A percentile compares a stretch with the other conserved stretches of the same genome.
These are phyloP conservation scores for Phialocephala subalpina DNA, from an alignment of 2,329 filamentous ascomycete genomes.

Conservation along the genomic window DNA sequence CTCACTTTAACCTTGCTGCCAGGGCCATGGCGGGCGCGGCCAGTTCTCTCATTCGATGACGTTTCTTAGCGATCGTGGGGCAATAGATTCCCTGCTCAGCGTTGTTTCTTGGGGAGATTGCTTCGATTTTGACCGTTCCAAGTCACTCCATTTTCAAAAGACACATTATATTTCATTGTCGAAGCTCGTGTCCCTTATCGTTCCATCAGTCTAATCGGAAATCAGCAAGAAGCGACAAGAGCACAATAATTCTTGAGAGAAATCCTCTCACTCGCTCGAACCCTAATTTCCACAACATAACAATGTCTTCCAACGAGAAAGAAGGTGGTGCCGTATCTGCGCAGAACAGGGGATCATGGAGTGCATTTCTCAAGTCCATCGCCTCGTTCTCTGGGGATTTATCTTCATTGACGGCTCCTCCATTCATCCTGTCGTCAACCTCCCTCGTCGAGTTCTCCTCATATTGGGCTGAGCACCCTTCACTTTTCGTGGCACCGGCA, in stretches of 20 bases:
- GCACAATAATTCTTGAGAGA: neutral
- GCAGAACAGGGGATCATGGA: constrained; percentile 44
- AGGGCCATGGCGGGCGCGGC: no score
- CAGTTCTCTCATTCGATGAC: constrained; percentile 12
- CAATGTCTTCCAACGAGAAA: constrained; percentile 41
- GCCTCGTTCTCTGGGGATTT: constrained; percentile 85
- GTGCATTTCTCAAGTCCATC: constrained; percentile 62
- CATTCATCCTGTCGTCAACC: constrained; percentile 82
- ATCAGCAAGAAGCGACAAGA: neutral
- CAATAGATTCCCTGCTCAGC: constrained; percentile 2
- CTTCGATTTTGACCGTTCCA: neutral
- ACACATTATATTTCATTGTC: constrained; percentile 4
- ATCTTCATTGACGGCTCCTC: constrained; percentile 80
- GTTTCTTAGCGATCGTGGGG: constrained; percentile 17
- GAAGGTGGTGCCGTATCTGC: constrained; percentile 42
- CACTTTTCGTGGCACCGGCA: constrained; percentile 82
- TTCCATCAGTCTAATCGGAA: neutral
- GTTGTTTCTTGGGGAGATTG: neutral
- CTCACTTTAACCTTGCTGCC: neutral
- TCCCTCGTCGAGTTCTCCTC: constrained; percentile 83
- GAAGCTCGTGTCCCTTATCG: neutral
- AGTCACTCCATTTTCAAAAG: constrained; percentile 4
- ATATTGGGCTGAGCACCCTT: constrained; percentile 83
- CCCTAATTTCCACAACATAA: constrained; percentile 8
- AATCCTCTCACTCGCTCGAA: neutral